Conservation (phyloP, 2,329 filamentous ascomycete genomes). For the Neoscytalidium dimidiatum region DNA sequence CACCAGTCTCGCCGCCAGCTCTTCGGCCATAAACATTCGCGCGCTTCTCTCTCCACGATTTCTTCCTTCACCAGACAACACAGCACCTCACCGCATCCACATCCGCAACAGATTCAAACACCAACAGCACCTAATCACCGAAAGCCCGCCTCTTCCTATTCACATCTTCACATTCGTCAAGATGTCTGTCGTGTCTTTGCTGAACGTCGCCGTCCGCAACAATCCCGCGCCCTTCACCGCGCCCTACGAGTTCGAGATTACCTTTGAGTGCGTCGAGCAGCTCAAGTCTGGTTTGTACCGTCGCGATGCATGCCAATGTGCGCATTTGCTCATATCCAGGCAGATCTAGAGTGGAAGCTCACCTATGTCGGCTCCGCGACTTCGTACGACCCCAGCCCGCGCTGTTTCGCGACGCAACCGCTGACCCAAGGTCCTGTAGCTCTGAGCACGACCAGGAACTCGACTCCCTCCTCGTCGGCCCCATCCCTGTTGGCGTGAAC, state of each 20-base stretch:
- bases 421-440: conserved; percentile 49
- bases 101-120: neutral
- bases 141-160: neutral
- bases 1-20: conserved; percentile 12
- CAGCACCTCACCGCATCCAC: neutral
- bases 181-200: conserved; percentile 95
- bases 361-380: conserved; percentile 98
- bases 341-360: conserved; percentile 98
- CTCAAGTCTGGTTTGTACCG: conserved; percentile 75
- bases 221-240: conserved; percentile 94
- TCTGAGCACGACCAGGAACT: conserved; percentile 98
- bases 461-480: conserved; percentile 92
- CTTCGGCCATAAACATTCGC: conserved; percentile 16
- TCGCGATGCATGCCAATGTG: neutral
- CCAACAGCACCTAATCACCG: neutral
- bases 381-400: conserved; percentile 63
- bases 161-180: conserved; percentile 33
- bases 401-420: conserved; percentile 20
- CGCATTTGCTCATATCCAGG: conserved; percentile 23
- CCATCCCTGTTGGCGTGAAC: conserved; percentile 96
- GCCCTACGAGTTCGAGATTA: conserved; percentile 97
- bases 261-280: conserved; percentile 94
- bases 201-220: conserved; percentile 94
- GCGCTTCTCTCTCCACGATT: conserved; percentile 2
- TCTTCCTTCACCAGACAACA: conserved; percentile 1